Conservation (phyloP, 1,139 yeast genomes). For the Zygoascus hellenicus region DNA sequence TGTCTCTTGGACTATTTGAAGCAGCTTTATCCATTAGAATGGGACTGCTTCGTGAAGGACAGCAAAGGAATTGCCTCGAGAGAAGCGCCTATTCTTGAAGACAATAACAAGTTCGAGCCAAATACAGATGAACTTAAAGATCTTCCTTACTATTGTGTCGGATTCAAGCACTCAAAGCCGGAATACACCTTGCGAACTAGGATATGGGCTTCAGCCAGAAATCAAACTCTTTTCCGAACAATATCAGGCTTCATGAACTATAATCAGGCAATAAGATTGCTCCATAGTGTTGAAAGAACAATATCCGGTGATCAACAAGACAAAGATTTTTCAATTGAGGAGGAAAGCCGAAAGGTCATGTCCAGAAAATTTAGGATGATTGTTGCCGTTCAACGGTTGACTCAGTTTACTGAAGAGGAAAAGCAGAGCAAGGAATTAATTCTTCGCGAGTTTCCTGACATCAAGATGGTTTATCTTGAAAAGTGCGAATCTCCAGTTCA, state of each 20-base stretch:
- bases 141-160: conserved; percentile 64
- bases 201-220: conserved; percentile 74
- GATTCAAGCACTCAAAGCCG: conserved; percentile 60
- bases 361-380: conserved; percentile 59
- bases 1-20: conserved; percentile 72
- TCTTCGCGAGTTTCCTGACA: conserved; percentile 55
- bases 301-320: conserved; percentile 36
- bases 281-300: conserved; percentile 54
- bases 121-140: conserved; percentile 34
- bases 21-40: conserved; percentile 60
- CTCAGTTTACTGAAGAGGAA: conserved; percentile 48
- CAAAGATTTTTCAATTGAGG: conserved; percentile 30
- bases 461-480: conserved; percentile 56
- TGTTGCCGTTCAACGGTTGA: conserved; percentile 65
- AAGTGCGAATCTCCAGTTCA: conserved; percentile 37
- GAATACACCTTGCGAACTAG: conserved; percentile 62
- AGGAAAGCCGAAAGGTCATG: conserved; percentile 40
- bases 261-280: conserved; percentile 47
- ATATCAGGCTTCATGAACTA: conserved; percentile 73
- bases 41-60: conserved; percentile 60
- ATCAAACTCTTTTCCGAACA: conserved; percentile 74
- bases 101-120: conserved; percentile 14
- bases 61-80: conserved; percentile 15
- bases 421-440: conserved; percentile 50
- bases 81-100: conserved; percentile 18